Conservation (phyloP, 345 rosid genomes). For the Bruguiera parviflora region DNA sequence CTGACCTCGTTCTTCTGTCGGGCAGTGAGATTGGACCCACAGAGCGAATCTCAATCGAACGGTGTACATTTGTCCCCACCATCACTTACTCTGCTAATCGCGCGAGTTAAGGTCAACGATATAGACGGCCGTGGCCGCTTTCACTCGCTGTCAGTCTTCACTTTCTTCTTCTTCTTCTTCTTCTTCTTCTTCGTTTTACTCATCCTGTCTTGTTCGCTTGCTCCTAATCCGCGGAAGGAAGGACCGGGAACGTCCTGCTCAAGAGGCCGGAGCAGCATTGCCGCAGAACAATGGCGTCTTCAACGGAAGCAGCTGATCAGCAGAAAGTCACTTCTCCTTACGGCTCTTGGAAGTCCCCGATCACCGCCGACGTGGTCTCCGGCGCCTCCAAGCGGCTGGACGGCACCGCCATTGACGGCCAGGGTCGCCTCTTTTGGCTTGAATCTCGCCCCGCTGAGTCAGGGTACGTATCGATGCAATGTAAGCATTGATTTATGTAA, state of each 20-base stretch:
- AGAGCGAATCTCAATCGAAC: no score
- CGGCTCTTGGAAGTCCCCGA: slow-evolving; percentile 94
- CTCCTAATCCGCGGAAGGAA: not conserved
- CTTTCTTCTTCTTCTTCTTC: not conserved
- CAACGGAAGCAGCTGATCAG: slow-evolving; percentile 14
- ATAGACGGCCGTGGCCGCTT: slow-evolving; percentile 22
- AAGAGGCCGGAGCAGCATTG: not conserved
- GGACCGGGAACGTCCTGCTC: slow-evolving; percentile 7
- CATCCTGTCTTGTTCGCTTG: not conserved
- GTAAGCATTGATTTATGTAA: not conserved
- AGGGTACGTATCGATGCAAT: slow-evolving; percentile 36
- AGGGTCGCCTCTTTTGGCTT: slow-evolving; percentile 70
- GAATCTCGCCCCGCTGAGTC: slow-evolving; percentile 85
- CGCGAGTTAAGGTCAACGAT: slow-evolving; percentile 11
- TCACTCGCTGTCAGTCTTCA: slow-evolving; percentile 31
- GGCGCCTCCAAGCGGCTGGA: slow-evolving; percentile 80
- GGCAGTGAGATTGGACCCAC: no score
- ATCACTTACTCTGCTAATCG: no score
- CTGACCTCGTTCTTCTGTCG: no score
- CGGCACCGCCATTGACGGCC: slow-evolving; percentile 65
- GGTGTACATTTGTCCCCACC: no score
- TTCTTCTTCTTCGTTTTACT: no score
- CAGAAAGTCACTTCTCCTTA: slow-evolving; percentile 59
- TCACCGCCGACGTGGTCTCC: slow-evolving; percentile 79
- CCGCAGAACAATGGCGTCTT: slow-evolving; percentile 50